Conservation (phyloP, 2,329 filamentous ascomycete species). For the Chlorencoelia australis region DNA sequence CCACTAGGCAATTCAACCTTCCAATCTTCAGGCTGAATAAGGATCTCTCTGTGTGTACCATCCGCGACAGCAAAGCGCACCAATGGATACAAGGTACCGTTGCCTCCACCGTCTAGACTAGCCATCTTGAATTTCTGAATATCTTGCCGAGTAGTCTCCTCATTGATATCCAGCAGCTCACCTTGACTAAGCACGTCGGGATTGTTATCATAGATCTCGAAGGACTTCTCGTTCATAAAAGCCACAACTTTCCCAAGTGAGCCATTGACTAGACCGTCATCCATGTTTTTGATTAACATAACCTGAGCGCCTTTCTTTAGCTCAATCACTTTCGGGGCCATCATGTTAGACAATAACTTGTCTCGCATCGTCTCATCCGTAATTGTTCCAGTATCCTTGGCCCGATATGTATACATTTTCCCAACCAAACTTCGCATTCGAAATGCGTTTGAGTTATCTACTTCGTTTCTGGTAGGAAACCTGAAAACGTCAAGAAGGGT, state of each 20-base stretch:
- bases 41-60: constrained; percentile 63
- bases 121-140: constrained; percentile 30
- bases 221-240: constrained; percentile 64
- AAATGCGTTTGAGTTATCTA: constrained; percentile 72
- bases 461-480: constrained; percentile 83
- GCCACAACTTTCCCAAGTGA: constrained; percentile 77
- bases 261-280: constrained; percentile 87
- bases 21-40: constrained; percentile 85
- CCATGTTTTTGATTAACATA: constrained; percentile 99
- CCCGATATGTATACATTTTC: constrained; percentile 56
- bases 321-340: constrained; percentile 73
- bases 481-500: constrained; percentile 29
- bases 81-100: constrained; percentile 60
- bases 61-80: constrained; percentile 77
- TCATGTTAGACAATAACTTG: constrained; percentile 76
- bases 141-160: constrained; percentile 11
- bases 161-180: constrained; percentile 35
- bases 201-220: constrained; percentile 46
- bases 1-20: constrained; percentile 95
- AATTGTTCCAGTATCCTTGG: constrained; percentile 61
- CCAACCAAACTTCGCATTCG: constrained; percentile 67
- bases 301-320: constrained; percentile 91
- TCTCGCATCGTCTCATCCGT: constrained; percentile 59
- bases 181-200: constrained; percentile 44
- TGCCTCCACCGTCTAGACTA: constrained; percentile 28